Percentiles rank a stretch among this genome's conserved stretches.
Evolutionary conservation across 2,329 filamentous ascomycete species (phyloP).

Genomic region (Alternaria triticimaculans): DNA sequence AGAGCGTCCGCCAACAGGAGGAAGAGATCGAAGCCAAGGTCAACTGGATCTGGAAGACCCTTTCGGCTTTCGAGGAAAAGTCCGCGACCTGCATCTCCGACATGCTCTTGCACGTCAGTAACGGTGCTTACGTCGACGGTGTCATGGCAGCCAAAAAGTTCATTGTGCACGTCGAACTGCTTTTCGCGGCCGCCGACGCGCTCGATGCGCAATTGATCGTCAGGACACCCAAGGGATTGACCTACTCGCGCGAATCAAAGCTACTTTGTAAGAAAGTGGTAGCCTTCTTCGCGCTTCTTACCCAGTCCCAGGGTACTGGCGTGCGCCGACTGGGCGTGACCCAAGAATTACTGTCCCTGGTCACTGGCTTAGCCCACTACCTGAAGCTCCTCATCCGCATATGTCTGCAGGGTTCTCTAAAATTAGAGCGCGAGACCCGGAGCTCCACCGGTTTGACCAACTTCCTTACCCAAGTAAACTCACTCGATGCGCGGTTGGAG

Average conservation of each 20-base stretch:
- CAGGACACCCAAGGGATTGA: slow-evolving; percentile 79
- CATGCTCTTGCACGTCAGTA: slow-evolving; percentile 98
- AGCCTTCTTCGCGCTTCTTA: slow-evolving; percentile 92
- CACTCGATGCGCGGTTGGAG: slow-evolving; percentile 68
- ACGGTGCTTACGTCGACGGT: slow-evolving; percentile 93
- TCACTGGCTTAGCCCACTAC: slow-evolving; percentile 95
- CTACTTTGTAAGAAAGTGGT: slow-evolving; percentile 99
- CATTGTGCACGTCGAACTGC: slow-evolving; percentile 91
- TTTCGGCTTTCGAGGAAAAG: slow-evolving; percentile 96
- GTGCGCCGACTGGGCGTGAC: slow-evolving; percentile 92
- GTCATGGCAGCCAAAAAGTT: slow-evolving; percentile 95
- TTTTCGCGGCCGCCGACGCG: slow-evolving; percentile 87
- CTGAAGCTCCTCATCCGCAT: slow-evolving; percentile 97
- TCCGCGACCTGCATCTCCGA: slow-evolving; percentile 98
- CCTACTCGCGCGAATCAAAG: slow-evolving; percentile 95
- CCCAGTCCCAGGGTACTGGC: slow-evolving; percentile 92
- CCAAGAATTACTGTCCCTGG: slow-evolving; percentile 95
- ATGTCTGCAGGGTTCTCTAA: slow-evolving; percentile 90
- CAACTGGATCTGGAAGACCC: slow-evolving; percentile 95
- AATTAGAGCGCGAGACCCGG: slow-evolving; percentile 83
- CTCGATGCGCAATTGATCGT: slow-evolving; percentile 76
- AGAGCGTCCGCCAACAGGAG: slow-evolving; percentile 81
- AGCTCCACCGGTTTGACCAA: slow-evolving; percentile 76
- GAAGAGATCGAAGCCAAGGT: slow-evolving; percentile 98
- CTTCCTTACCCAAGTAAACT: slow-evolving; percentile 83